These are phyloP conservation scores for Elongisporangium undulatum DNA, from an alignment of 352 stramenopile species.

Conservation along the genomic window DNA sequence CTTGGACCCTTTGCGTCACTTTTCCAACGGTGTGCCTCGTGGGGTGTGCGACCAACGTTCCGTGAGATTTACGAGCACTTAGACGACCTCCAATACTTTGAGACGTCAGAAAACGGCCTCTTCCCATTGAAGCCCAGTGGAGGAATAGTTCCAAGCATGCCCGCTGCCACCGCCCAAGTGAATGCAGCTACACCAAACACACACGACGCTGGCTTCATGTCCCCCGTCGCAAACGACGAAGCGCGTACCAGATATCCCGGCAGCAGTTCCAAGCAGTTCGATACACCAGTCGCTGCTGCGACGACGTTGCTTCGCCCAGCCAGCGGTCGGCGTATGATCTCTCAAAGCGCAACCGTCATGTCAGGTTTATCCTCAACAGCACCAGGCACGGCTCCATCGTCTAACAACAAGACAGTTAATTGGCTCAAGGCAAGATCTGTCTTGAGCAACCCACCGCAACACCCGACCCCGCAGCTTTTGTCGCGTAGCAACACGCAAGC, in stretches of 20 bases:
- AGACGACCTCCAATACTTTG: conserved; percentile 76
- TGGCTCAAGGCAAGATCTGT: conserved; percentile 78
- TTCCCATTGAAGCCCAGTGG: conserved; percentile 70
- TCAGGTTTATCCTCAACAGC: neutral
- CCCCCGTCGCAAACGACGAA: conserved; percentile 33
- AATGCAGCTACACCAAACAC: conserved; percentile 1
- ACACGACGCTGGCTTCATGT: conserved; percentile 43
- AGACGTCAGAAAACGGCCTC: conserved; percentile 64
- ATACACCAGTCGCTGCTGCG: neutral
- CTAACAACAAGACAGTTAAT: conserved; percentile 58
- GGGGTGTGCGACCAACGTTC: conserved; percentile 77
- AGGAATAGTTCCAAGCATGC: neutral
- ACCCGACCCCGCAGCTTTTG: conserved; percentile 8
- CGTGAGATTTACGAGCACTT: conserved; percentile 76
- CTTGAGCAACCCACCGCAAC: conserved; percentile 10
- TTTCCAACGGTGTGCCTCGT: conserved; percentile 71
- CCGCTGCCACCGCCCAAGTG: neutral
- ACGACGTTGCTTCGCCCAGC: neutral
- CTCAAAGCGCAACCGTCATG: neutral
- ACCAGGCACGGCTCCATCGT: neutral
- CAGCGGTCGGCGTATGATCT: neutral
- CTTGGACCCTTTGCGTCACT: conserved; percentile 66
- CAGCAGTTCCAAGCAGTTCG: neutral
- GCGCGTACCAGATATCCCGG: conserved; percentile 1
- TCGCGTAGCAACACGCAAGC: conserved; percentile 9